Conservation (phyloP, 2,329 filamentous ascomycete species). For the Penicillium nordicum region DNA sequence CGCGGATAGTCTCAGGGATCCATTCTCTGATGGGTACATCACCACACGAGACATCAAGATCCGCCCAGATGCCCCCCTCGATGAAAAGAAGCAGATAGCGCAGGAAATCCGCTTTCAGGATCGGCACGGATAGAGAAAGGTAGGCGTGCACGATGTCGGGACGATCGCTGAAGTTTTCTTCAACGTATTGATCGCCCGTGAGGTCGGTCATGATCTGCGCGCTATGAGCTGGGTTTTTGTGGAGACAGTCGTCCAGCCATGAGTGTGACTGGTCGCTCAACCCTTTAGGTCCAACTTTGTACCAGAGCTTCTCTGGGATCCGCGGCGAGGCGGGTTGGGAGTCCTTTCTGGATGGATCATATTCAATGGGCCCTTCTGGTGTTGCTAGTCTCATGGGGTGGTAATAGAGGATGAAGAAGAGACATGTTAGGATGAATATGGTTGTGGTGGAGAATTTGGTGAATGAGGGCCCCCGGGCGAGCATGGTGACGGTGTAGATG, state of each 20-base stretch:
- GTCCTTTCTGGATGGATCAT: background rate
- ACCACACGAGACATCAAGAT: slow-evolving; percentile 8
- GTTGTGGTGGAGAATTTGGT: background rate
- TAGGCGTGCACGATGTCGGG: slow-evolving; percentile 3
- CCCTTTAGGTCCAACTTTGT: slow-evolving; percentile 4
- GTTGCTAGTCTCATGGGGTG: background rate
- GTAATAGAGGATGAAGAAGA: slow-evolving; percentile 7
- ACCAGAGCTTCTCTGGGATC: slow-evolving; percentile 6
- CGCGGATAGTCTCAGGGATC: background rate
- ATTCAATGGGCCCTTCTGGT: background rate
- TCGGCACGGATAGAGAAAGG: background rate
- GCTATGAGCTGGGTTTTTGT: slow-evolving; percentile 2
- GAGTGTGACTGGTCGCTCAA: background rate
- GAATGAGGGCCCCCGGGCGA: background rate
- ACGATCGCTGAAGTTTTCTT: background rate
- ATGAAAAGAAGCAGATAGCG: slow-evolving; percentile 2
- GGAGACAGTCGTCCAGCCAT: slow-evolving; percentile 3
- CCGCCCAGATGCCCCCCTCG: slow-evolving; percentile 1
- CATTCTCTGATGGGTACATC: slow-evolving; percentile 5
- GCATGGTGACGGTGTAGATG: background rate
- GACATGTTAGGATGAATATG: slow-evolving; percentile 1
- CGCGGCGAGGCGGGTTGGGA: background rate
- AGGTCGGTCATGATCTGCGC: slow-evolving; percentile 4
- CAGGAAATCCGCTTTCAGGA: slow-evolving; percentile 6
- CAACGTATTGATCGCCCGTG: slow-evolving; percentile 2